phyloP scores from a whole-genome alignment of 2,329 filamentous ascomycete genomes.

The Thelonectria rubi region DNA sequence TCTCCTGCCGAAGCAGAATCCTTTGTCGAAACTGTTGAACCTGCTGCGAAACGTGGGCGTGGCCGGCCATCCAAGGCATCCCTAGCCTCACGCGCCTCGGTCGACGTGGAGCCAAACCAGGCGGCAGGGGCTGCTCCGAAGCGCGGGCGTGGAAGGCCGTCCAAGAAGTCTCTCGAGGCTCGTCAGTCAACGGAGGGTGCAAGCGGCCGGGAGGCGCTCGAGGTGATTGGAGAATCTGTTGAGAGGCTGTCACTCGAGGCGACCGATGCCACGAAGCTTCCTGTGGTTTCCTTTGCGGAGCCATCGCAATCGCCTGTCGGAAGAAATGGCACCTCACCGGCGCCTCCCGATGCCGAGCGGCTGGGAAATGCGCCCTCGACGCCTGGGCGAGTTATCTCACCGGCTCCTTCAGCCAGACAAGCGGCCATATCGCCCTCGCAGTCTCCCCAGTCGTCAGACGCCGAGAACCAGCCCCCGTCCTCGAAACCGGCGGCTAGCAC shows the following conservation, averaged over 20 bases:
- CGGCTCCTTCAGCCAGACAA: constrained; percentile 61
- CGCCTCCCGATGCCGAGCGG: constrained; percentile 28
- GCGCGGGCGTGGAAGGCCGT: constrained; percentile 44
- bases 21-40: constrained; percentile 16
- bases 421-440: constrained; percentile 68
- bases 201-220: constrained; percentile 22
- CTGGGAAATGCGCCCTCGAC: constrained; percentile 52
- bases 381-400: constrained; percentile 53
- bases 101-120: constrained; percentile 34
- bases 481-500: constrained; percentile 63
- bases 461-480: constrained; percentile 81
- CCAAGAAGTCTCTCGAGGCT: constrained; percentile 45
- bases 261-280: constrained; percentile 23
- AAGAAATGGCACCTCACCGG: constrained; percentile 31
- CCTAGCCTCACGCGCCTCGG: constrained; percentile 37
- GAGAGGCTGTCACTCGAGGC: constrained; percentile 26
- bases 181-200: constrained; percentile 34
- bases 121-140: constrained; percentile 39
- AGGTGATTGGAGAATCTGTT: constrained; percentile 21
- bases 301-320: constrained; percentile 27
- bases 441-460: constrained; percentile 80
- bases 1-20: neutral
- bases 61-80: constrained; percentile 48
- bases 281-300: constrained; percentile 35
- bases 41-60: constrained; percentile 42